These are phyloP conservation scores for Tolypocladium inflatum DNA, from an alignment of 2,329 filamentous ascomycete species.

Conservation along the genomic window DNA sequence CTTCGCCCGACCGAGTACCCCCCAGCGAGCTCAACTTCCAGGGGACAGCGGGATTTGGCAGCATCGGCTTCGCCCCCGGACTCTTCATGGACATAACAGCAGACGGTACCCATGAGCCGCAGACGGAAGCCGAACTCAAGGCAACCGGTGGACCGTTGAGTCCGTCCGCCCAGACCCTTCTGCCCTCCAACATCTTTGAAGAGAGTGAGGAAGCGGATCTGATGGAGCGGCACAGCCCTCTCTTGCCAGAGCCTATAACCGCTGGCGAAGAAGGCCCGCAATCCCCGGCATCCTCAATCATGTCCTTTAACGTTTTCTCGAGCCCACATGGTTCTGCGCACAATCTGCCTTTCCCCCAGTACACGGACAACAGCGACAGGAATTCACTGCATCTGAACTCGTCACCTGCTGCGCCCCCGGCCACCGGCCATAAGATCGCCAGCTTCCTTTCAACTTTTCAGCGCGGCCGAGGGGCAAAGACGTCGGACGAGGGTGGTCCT, in stretches of 20 bases:
- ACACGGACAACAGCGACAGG: constrained; percentile 35
- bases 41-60: constrained; percentile 44
- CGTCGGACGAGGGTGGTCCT: constrained; percentile 40
- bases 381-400: constrained; percentile 28
- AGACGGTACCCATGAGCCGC: constrained; percentile 26
- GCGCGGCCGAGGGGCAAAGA: constrained; percentile 53
- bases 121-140: constrained; percentile 55
- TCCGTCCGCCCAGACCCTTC: constrained; percentile 62
- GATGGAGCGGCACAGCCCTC: constrained; percentile 21
- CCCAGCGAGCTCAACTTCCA: constrained; percentile 32
- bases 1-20: constrained; percentile 29
- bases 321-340: constrained; percentile 54
- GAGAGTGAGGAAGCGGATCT: constrained; percentile 54
- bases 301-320: constrained; percentile 46
- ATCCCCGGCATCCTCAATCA: constrained; percentile 51
- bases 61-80: constrained; percentile 40
- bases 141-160: constrained; percentile 61
- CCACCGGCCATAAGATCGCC: constrained; percentile 28
- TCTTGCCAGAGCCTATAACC: constrained; percentile 19
- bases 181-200: constrained; percentile 60
- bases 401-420: constrained; percentile 27
- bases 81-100: constrained; percentile 41
- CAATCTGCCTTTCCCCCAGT: constrained; percentile 45
- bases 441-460: constrained; percentile 51
- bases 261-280: constrained; percentile 37